Evolutionary conservation across 2,329 filamentous ascomycete species (phyloP).

Genomic region (Hymenoscyphus repandus): DNA sequence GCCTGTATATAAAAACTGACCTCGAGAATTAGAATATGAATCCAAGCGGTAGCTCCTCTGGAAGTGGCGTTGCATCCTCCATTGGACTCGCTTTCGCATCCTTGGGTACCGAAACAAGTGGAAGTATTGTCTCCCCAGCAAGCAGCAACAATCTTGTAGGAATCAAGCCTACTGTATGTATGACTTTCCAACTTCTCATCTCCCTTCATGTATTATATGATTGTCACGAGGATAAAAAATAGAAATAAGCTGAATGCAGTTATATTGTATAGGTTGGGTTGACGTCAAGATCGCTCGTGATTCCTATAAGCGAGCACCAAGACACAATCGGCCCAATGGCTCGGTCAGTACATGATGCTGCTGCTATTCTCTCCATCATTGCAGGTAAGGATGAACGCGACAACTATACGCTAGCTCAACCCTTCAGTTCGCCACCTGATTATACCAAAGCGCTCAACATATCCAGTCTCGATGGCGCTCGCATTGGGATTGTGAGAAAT

Average conservation of each 20-base stretch:
- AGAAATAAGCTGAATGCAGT: background rate
- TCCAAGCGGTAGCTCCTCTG: constrained; percentile 56
- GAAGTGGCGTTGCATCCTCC: constrained; percentile 54
- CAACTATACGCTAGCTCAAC: constrained; percentile 59
- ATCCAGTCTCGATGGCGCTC: constrained; percentile 47
- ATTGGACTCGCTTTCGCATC: constrained; percentile 54
- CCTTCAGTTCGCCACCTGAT: constrained; percentile 48
- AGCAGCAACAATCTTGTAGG: constrained; percentile 56
- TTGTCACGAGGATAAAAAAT: background rate
- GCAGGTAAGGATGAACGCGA: constrained; percentile 55
- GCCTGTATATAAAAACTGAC: background rate
- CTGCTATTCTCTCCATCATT: constrained; percentile 57
- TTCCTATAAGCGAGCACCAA: constrained; percentile 60
- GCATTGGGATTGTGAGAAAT: constrained; percentile 61
- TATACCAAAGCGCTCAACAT: constrained; percentile 55
- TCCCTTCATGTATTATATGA: background rate
- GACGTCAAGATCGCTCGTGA: constrained; percentile 55
- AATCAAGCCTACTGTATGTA: constrained; percentile 53
- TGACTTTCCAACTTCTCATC: background rate
- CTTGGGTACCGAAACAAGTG: constrained; percentile 60
- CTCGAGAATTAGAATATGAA: constrained; percentile 41
- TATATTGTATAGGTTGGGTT: constrained; percentile 41
- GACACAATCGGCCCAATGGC: constrained; percentile 62
- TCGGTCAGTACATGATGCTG: constrained; percentile 60
- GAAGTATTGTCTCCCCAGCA: constrained; percentile 55